Conservation (phyloP, 305 asterid genomes). For the Euphrasia arctica region DNA sequence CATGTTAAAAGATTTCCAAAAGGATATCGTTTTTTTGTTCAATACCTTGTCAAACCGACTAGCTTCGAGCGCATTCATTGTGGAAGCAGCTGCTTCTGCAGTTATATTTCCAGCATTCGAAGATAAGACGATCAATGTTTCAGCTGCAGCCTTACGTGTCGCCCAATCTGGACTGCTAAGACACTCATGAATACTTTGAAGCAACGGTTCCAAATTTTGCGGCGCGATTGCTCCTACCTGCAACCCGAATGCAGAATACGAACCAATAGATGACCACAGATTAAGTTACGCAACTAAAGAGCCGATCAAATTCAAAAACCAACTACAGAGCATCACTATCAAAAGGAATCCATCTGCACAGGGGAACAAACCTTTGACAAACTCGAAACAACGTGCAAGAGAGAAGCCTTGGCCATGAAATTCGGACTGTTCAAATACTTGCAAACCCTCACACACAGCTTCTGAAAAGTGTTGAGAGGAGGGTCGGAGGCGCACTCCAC, state of each 20-base stretch:
- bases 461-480: conserved; percentile 69
- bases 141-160: conserved; percentile 97
- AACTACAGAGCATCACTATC: neutral
- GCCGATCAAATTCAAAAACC: neutral
- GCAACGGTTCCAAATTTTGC: conserved; percentile 71
- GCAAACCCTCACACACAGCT: conserved; percentile 79
- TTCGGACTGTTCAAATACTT: conserved; percentile 75
- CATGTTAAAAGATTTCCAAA: conserved; percentile 10
- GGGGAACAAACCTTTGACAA: conserved; percentile 74
- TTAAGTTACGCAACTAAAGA: too few relatives aligned
- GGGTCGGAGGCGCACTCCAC: conserved; percentile 75
- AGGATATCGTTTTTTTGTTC: conserved; percentile 18
- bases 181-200: conserved; percentile 81
- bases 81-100: conserved; percentile 63
- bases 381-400: conserved; percentile 83
- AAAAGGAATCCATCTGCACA: conserved; percentile 15
- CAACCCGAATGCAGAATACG: conserved; percentile 22
- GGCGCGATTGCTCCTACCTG: conserved; percentile 94
- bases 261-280: neutral
- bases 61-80: conserved; percentile 75
- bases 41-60: conserved; percentile 95
- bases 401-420: conserved; percentile 84
- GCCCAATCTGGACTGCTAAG: conserved; percentile 94
- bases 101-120: conserved; percentile 58
- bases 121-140: conserved; percentile 66